Base-by-base conservation (phyloP, 2,329 filamentous ascomycete species). In the Paecilomyces sp. region DNA sequence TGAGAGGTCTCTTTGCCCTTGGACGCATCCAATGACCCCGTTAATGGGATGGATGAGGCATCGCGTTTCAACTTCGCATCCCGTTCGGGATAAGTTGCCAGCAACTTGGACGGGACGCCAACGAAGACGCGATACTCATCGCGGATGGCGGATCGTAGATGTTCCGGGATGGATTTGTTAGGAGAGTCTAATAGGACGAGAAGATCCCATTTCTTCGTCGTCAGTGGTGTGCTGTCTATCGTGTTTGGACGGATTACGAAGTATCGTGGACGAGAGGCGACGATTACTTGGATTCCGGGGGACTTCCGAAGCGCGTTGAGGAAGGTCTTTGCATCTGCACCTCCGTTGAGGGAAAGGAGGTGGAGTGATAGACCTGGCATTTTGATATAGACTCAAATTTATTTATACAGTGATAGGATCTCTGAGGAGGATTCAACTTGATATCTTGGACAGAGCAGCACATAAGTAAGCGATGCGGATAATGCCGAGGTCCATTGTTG, bases 1-100 rank as follows among this genome's bases (percentile, higher is more conserved):
- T 86, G 80, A 1, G 76, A 72, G 1, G 66, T 65, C 2, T 60
- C n/a, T 47, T 71, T 54, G 61, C 76, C 34, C 28, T 61, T 34
- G 61, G 74, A 63, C 63, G 73, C 63, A 54, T 72, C 54, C 54
- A 78, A 63, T 3, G 63, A 67, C 0, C 68, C 69, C 3, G 69
- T 71, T 7, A 71, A 55, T 3, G 70, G 65, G 7, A 41, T 41
- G 9, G 61, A 57, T 1, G 58, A 22, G 1, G 69, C 59, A 11
- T 61, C 52, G 6, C 55, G 57, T 54, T 69, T 68, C 3, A 71
- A 60, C 22, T 57, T 57, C 18, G 58, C 61, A 57, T 71, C 65
- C n/a, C 65, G 67, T 28, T 65, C 55, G 1, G 65, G 57, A 58
- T 70, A 74, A 33, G 55, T 62, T 18, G 68, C 58, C 36, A 75